Evolutionary conservation across 495 filamentous ascomycete genomes (phyloP).

Genomic region (Neurospora sp.): DNA sequence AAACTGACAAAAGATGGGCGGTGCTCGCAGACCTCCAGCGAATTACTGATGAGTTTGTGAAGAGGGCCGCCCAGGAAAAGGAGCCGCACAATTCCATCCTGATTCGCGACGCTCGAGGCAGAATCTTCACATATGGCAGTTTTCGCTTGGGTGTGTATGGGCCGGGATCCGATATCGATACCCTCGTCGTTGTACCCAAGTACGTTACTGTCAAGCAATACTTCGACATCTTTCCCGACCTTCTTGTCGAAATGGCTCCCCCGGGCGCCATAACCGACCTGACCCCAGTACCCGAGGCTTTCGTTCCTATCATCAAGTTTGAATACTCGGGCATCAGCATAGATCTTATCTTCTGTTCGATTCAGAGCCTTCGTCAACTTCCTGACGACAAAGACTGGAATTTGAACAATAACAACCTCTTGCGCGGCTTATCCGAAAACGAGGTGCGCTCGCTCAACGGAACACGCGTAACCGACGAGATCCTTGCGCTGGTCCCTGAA

Average conservation of each 20-base stretch:
- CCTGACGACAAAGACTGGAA: constrained; percentile 53
- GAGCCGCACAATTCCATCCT: constrained; percentile 66
- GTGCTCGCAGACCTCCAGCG: constrained; percentile 64
- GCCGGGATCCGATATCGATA: constrained; percentile 95
- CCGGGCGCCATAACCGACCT: constrained; percentile 73
- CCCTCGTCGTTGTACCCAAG: constrained; percentile 79
- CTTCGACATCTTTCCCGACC: constrained; percentile 72
- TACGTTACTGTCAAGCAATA: constrained; percentile 83
- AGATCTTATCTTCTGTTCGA: constrained; percentile 83
- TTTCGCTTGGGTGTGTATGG: constrained; percentile 90
- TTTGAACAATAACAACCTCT: constrained; percentile 68
- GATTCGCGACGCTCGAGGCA: constrained; percentile 72
- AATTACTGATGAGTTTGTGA: constrained; percentile 76
- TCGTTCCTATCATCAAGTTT: constrained; percentile 93
- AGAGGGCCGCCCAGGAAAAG: constrained; percentile 57
- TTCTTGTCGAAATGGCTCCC: constrained; percentile 63
- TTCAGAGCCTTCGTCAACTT: constrained; percentile 58
- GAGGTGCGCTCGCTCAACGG: constrained; percentile 87
- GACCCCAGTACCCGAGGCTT: constrained; percentile 77
- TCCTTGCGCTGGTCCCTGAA: constrained; percentile 80
- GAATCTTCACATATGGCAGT: constrained; percentile 91
- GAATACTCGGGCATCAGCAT: constrained; percentile 84
- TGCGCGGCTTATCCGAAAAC: constrained; percentile 76
- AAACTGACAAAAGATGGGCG: constrained; percentile 54
- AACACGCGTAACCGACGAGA: constrained; percentile 85